Base-by-base conservation (phyloP, 108 stramenopile species). In the Stephanodiscus minutulus region DNA sequence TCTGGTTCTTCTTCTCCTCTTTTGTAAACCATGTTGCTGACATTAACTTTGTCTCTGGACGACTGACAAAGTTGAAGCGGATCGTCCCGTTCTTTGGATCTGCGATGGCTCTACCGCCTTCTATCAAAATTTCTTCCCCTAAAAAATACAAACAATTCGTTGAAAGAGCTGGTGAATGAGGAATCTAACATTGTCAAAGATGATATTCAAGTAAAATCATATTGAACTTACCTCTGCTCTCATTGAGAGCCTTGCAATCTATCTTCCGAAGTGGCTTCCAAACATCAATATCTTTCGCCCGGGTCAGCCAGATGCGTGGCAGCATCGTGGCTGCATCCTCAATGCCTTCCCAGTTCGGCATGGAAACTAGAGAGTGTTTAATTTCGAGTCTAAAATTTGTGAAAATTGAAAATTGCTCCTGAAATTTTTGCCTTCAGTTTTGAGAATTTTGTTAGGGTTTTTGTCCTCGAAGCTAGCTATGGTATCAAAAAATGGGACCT, bases 211-310 rank as follows among this genome's bases (percentile, higher is more conserved):
- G 7, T 3, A 29, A 31, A 18, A 56, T 5, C 29, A 50, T 37
- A 61, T 33, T 7, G 20, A 24, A 35, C 64, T 28, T 33, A 35
- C 65, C 64, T 76, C 68, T 53, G 41, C 77, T 65, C 71, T 83
- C 75, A 67, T 91, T 91, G 31, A 94, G 78, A 7, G 87, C 85
- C 72, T 80, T 70, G 68, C 89, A 89, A 60, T 94, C 93, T 21
- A 74, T 74, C 66, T 88, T 88, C 18, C 90, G 85, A 39, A 94
- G 64, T 13, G 93, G 90, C 63, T 82, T 85, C 92, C 92, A 94
- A 10, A 83, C 81, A 24, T 89, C 87, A 5, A 53, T 66, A 33
- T 83, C 79, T 64, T 75, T 82, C 7, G 61, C 54, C 10, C 84
- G 70, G 2, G 73, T 68, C 1, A 87, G 74, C 88, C 88, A 89